Evolutionary conservation across 2,329 filamentous ascomycete genomes (phyloP).

Genomic region (Alternaria conjuncta): DNA sequence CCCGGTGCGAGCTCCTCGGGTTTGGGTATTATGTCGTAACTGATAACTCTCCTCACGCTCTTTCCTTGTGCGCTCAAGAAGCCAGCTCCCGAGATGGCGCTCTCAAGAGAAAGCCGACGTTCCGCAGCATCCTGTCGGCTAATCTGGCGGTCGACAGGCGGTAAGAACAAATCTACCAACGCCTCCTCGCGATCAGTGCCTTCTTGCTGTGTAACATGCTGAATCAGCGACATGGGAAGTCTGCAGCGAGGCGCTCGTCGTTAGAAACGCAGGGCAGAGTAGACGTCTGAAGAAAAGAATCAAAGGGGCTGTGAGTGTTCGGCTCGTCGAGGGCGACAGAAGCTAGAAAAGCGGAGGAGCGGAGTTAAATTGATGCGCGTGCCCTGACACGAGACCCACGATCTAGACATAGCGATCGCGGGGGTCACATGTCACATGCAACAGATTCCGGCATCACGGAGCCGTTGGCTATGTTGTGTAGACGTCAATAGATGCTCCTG

Average conservation of each 20-base stretch:
- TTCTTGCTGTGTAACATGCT: constrained; percentile 59
- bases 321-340: constrained; percentile 7
- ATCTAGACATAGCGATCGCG: constrained; percentile 17
- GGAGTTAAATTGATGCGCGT: constrained; percentile 18
- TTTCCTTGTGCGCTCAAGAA: constrained; percentile 31
- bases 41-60: constrained; percentile 51
- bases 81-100: constrained; percentile 28
- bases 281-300: constrained; percentile 1
- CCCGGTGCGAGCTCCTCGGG: constrained; percentile 41
- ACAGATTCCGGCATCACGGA: constrained; percentile 1
- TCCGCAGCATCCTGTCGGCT: constrained; percentile 38
- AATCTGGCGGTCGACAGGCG: constrained; percentile 41
- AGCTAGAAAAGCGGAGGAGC: constrained; percentile 16
- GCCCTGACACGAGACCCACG: constrained; percentile 22
- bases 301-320: constrained; percentile 1
- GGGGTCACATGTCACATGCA: constrained; percentile 19
- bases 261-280: constrained; percentile 14
- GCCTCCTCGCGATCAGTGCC: constrained; percentile 56
- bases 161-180: constrained; percentile 44
- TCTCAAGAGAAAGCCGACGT: constrained; percentile 40
- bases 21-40: constrained; percentile 57
- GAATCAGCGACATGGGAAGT: constrained; percentile 57
- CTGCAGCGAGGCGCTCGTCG: constrained; percentile 14
- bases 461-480: constrained; percentile 1
- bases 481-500: background rate